A percentile compares a stretch with the other conserved stretches of the same genome.
These are phyloP conservation scores for Petrea volubilis DNA, from an alignment of 257 asterid genomes.

Conservation along the genomic window DNA sequence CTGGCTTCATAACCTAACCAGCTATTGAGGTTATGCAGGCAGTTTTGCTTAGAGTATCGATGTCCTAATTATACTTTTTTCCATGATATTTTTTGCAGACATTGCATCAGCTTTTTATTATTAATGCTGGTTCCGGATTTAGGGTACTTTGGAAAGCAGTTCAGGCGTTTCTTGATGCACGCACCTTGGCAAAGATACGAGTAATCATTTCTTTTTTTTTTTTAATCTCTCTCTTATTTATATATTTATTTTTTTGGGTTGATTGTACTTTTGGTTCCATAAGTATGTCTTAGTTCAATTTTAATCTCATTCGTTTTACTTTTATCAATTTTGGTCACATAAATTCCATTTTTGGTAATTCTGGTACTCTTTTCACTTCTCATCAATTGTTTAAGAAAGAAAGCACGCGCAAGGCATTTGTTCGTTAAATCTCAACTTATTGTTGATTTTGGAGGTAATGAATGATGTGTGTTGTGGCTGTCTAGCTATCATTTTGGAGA, in stretches of 20 bases:
- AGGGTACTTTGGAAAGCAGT: conserved; percentile 67
- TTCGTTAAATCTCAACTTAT: no score
- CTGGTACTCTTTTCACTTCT: no score
- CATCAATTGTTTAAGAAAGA: no score
- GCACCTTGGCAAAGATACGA: conserved; percentile 69
- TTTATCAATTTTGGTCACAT: no score
- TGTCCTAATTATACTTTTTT: background rate
- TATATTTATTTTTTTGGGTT: background rate
- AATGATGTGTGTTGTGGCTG: no score
- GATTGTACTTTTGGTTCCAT: background rate
- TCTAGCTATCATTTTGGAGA: no score
- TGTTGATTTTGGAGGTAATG: no score
- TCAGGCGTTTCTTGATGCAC: conserved; percentile 66
- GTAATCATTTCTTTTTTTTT: conserved; percentile 28
- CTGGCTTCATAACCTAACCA: background rate
- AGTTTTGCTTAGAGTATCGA: background rate
- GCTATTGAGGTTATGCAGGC: background rate
- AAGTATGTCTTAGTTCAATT: no score
- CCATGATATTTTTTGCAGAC: conserved; percentile 47
- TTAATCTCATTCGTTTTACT: no score
- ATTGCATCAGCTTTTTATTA: conserved; percentile 58
- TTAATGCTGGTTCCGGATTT: conserved; percentile 75
- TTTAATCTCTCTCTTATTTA: background rate
- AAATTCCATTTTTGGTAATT: no score
- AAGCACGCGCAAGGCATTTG: no score